A percentile compares a stretch with the other conserved stretches of the same genome.
Conservation (phyloP, 2,329 filamentous ascomycete species). For the Tothia fuscella region DNA sequence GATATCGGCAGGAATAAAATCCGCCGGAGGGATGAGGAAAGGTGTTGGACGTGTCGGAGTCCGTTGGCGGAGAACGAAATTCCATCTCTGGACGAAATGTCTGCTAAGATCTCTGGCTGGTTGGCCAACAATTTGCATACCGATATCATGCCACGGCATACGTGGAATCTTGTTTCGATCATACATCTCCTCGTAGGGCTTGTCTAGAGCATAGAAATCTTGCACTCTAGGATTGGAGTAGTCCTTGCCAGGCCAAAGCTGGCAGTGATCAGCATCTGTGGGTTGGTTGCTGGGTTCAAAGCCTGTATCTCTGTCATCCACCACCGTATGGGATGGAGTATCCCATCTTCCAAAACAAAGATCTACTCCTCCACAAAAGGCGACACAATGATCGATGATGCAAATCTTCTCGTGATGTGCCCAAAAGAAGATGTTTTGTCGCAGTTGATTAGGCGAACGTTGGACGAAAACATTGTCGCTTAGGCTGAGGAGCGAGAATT, state of each 20-base stretch:
- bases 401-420: constrained; percentile 98
- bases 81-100: constrained; percentile 97
- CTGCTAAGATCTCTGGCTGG: constrained; percentile 86
- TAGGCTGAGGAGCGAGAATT: constrained; percentile 86
- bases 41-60: constrained; percentile 90
- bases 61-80: constrained; percentile 84
- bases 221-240: constrained; percentile 94
- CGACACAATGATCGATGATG: constrained; percentile 88
- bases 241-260: constrained; percentile 94
- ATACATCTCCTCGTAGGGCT: constrained; percentile 98
- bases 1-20: constrained; percentile 76
- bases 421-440: constrained; percentile 99
- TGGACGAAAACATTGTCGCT: constrained; percentile 89
- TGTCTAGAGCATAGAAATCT: constrained; percentile 85
- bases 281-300: constrained; percentile 70
- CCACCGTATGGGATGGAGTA: constrained; percentile 79
- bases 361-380: constrained; percentile 91
- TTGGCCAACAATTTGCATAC: constrained; percentile 95
- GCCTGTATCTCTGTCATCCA: constrained; percentile 88
- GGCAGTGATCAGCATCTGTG: constrained; percentile 86
- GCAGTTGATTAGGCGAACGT: constrained; percentile 90
- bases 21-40: constrained; percentile 84
- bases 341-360: constrained; percentile 97
- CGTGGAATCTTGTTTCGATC: constrained; percentile 76
- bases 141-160: constrained; percentile 98